Percentiles rank a stretch among this genome's conserved stretches.
Evolutionary conservation across 2,329 filamentous ascomycete genomes (phyloP).

Genomic region (Fonsecaea multimorphosa): DNA sequence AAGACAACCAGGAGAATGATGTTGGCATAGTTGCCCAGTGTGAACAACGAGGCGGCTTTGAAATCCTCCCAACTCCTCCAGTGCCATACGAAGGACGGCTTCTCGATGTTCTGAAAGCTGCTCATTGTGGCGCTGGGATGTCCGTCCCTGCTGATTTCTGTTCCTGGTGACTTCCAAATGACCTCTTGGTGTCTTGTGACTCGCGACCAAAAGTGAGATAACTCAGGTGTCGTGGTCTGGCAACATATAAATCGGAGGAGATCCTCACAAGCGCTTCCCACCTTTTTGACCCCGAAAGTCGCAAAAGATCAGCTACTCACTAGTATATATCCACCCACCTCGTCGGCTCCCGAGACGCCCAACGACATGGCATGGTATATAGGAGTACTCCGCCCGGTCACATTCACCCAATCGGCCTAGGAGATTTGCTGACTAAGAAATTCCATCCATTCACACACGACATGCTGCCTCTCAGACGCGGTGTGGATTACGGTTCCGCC

Average conservation of each 20-base stretch:
- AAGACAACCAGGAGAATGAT: constrained; percentile 34
- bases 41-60: constrained; percentile 33
- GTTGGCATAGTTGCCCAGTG: constrained; percentile 35
- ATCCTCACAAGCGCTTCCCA: neutral
- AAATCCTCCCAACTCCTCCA: constrained; percentile 35
- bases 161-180: constrained; percentile 10
- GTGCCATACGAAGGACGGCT: constrained; percentile 35
- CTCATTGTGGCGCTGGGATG: constrained; percentile 19
- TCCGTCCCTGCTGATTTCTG: constrained; percentile 3
- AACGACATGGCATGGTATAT: constrained; percentile 6
- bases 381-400: neutral
- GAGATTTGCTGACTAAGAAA: constrained; percentile 15
- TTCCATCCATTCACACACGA: constrained; percentile 18
- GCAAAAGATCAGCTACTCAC: neutral
- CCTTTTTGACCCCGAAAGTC: neutral
- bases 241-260: neutral
- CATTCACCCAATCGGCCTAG: neutral
- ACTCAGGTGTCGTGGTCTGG: neutral
- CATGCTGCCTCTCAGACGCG: constrained; percentile 11
- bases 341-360: constrained; percentile 1
- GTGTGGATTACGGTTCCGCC: constrained; percentile 6
- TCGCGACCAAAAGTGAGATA: neutral
- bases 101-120: constrained; percentile 41
- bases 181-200: constrained; percentile 18
- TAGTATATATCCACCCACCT: neutral